phyloP scores from a whole-genome alignment of 2,329 filamentous ascomycete genomes.

The Pleurostoma richardsiae region DNA sequence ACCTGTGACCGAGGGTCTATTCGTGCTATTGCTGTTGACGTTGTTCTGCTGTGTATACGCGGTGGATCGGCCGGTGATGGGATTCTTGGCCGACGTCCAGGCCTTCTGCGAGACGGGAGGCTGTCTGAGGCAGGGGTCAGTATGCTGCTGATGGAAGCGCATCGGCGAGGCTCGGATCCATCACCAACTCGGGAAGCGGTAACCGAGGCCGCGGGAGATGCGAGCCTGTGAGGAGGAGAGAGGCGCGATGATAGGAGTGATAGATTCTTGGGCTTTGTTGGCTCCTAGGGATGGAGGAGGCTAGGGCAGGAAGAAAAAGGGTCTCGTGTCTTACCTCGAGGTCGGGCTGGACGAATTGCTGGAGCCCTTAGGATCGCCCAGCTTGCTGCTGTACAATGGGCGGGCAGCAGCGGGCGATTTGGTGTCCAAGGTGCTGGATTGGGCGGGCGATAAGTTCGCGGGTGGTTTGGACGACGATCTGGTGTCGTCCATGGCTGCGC shows the following conservation, averaged over 20 bases:
- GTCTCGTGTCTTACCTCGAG: constrained; percentile 25
- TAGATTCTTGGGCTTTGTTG: background rate
- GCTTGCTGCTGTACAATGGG: constrained; percentile 25
- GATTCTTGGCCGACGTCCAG: constrained; percentile 24
- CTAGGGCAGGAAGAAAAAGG: constrained; percentile 8
- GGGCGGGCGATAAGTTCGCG: constrained; percentile 10
- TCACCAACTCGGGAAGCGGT: background rate
- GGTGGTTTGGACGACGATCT: constrained; percentile 12
- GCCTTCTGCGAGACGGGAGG: constrained; percentile 22
- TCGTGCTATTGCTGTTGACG: constrained; percentile 15
- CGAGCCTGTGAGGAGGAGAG: background rate
- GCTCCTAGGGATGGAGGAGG: no score
- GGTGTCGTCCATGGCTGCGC: constrained; percentile 16
- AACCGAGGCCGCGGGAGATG: background rate
- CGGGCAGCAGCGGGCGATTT: constrained; percentile 14
- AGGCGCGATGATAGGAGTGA: background rate
- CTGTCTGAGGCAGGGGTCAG: constrained; percentile 16
- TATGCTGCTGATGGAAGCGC: background rate
- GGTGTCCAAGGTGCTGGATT: constrained; percentile 12
- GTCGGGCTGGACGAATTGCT: constrained; percentile 16
- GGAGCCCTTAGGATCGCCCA: constrained; percentile 17
- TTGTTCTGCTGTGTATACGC: constrained; percentile 14
- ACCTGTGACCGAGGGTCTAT: constrained; percentile 11
- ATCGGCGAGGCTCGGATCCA: background rate
- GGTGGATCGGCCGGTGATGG: constrained; percentile 19